Base-by-base conservation (phyloP, 2,329 filamentous ascomycete species). In the Nothopassalora personata region DNA sequence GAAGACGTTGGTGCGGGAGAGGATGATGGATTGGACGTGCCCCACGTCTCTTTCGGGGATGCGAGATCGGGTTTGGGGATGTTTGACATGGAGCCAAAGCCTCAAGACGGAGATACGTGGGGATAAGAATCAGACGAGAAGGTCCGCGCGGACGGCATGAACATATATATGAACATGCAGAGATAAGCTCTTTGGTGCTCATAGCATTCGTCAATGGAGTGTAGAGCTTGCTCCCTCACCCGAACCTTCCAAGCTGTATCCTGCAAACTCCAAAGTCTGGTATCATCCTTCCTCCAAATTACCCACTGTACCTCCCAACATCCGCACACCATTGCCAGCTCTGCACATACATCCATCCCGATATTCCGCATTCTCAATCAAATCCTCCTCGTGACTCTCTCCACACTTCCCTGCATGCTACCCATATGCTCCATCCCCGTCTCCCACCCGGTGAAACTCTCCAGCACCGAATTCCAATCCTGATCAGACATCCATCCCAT, bases 391-490 rank as follows among this genome's bases (percentile, higher is more conserved):
- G n/a, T 11, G 11, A 36, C 53, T 3, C 18, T 30, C 27, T 36
- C 51, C 39, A 45, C 57, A 36, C 31, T 45, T 51, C 57, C 33
- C 53, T 59, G 50, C 28, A 59, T 47, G 50, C 34, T 49, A 31
- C 34, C 53, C 36, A 34, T 15, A 54, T 55, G 54, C 39, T 60
- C 61, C 53, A 66, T 36, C 6, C 63, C 63, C 15, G 58, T 59
- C 33, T 65, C 65, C 63, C 65, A 65, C 6, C 57, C 60, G 7
- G 60, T 51, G 49, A 71, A 64, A 19, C 56, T 63, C 19, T 70
- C 65, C 55, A 72, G 54, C 60, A 72, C 62, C 31, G 61, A 61
- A 48, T 64, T 67, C 68, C 68, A 72, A 23, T 71, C 70, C 39
- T 61, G 66, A 54, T 72, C 70, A 7, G 61, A 64, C 66, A 71